Evolutionary conservation across 345 rosid species (phyloP).

Genomic region (Erodium maritimum): DNA sequence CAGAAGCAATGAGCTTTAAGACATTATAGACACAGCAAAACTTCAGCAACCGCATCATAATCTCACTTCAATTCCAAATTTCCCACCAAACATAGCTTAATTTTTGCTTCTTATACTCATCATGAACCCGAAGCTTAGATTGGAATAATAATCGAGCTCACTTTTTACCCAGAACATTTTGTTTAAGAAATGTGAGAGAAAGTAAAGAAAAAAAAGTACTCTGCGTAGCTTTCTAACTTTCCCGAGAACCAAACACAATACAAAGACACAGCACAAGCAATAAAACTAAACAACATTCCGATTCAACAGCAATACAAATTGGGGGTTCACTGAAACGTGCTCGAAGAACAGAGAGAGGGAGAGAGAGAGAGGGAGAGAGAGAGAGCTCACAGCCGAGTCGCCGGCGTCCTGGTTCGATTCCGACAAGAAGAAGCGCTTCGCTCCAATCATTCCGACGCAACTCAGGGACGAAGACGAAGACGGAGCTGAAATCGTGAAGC

Average conservation of each 20-base stretch:
- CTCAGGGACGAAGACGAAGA: neutral
- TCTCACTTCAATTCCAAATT: too few relatives aligned
- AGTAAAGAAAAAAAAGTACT: too few relatives aligned
- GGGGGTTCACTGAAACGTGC: conserved; percentile 12
- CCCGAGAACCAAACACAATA: neutral
- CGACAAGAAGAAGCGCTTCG: conserved; percentile 52
- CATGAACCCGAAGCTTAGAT: too few relatives aligned
- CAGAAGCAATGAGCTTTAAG: neutral
- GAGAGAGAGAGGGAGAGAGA: too few relatives aligned
- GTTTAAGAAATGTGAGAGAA: too few relatives aligned
- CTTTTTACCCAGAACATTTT: too few relatives aligned
- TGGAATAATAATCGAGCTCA: too few relatives aligned
- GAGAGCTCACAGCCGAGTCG: conserved; percentile 51
- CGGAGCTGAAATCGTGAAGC: neutral
- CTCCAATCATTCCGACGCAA: conserved; percentile 39
- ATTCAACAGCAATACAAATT: conserved; percentile 1
- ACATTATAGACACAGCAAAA: too few relatives aligned
- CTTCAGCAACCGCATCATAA: too few relatives aligned
- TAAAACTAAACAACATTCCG: neutral
- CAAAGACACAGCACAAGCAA: neutral
- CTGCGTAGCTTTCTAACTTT: neutral
- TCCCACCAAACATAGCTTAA: neutral
- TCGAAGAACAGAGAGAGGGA: too few relatives aligned
- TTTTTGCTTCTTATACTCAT: neutral
- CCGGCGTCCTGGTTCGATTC: conserved; percentile 33